Evolutionary conservation across 2,329 filamentous ascomycete species (phyloP).

Genomic region (Neocatenulostroma microsporum): DNA sequence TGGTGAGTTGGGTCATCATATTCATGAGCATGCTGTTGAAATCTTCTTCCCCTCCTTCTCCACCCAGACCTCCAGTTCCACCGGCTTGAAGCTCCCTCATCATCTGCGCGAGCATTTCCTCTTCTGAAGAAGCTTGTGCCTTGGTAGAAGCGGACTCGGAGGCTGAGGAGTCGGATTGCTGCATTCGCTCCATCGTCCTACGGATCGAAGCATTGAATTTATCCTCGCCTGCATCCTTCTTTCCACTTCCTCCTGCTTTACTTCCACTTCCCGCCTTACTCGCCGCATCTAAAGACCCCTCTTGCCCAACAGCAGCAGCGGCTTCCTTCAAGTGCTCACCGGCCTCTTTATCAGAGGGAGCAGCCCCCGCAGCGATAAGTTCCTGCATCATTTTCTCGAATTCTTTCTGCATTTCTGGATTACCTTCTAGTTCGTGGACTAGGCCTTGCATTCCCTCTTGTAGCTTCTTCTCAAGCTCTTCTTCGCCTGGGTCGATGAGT

Average conservation of each 20-base stretch:
- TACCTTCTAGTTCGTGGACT: slow-evolving; percentile 58
- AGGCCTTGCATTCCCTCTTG: slow-evolving; percentile 83
- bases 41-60: slow-evolving; percentile 63
- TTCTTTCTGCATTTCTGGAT: slow-evolving; percentile 64
- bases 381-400: slow-evolving; percentile 50
- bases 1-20: slow-evolving; percentile 98
- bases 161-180: slow-evolving; percentile 71
- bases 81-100: slow-evolving; percentile 68
- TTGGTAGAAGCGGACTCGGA: slow-evolving; percentile 47
- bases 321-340: slow-evolving; percentile 26
- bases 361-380: slow-evolving; percentile 48
- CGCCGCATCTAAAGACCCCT: background rate
- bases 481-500: slow-evolving; percentile 41
- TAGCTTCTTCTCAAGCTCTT: slow-evolving; percentile 77
- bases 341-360: slow-evolving; percentile 27
- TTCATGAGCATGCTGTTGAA: slow-evolving; percentile 91
- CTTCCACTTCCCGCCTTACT: background rate
- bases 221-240: no score
- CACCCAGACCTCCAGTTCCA: slow-evolving; percentile 31
- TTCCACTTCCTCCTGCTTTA: background rate
- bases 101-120: slow-evolving; percentile 87
- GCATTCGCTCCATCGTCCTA: slow-evolving; percentile 93
- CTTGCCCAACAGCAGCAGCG: slow-evolving; percentile 15
- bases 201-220: slow-evolving; percentile 91
- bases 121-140: slow-evolving; percentile 39